phyloP scores from a whole-genome alignment of 1,139 yeast species.

The Pichia sp. region DNA sequence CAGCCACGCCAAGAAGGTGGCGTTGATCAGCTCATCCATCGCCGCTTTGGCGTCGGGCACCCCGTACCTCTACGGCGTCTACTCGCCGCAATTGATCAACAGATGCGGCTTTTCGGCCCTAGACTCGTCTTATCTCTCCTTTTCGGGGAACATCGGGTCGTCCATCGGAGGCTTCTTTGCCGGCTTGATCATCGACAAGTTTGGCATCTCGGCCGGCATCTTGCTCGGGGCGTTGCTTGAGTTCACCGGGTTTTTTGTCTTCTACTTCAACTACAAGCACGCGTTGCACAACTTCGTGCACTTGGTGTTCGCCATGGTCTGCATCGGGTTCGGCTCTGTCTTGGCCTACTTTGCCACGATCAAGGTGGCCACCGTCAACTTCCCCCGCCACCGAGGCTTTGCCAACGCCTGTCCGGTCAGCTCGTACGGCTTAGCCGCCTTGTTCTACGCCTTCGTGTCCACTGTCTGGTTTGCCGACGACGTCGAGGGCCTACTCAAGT shows the following conservation, averaged over 20 bases:
- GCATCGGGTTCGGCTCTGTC: conserved; percentile 64
- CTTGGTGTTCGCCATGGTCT: conserved; percentile 46
- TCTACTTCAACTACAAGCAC: conserved; percentile 35
- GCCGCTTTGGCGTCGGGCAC: conserved; percentile 60
- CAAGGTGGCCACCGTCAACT: conserved; percentile 65
- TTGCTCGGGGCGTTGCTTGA: conserved; percentile 50
- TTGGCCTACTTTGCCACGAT: conserved; percentile 60
- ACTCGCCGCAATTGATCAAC: conserved; percentile 63
- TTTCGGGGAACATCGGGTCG: conserved; percentile 59
- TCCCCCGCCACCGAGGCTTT: conserved; percentile 64
- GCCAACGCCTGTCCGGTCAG: conserved; percentile 60
- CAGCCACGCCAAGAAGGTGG: conserved; percentile 17
- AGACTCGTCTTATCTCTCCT: conserved; percentile 59
- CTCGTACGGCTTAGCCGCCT: conserved; percentile 47
- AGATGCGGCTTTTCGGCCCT: conserved; percentile 54
- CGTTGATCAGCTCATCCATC: conserved; percentile 31
- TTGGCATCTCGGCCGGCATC: conserved; percentile 53
- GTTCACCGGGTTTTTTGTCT: conserved; percentile 37
- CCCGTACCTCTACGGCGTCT: conserved; percentile 66
- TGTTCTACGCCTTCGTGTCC: conserved; percentile 37
- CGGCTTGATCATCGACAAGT: conserved; percentile 58
- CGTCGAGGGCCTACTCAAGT: conserved; percentile 37
- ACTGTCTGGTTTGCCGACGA: conserved; percentile 42
- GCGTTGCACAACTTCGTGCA: conserved; percentile 32
- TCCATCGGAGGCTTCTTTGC: conserved; percentile 68